Evolutionary conservation across 164 flowering plant genomes (phyloP).

Genomic region (Hamamelis virginiana): DNA sequence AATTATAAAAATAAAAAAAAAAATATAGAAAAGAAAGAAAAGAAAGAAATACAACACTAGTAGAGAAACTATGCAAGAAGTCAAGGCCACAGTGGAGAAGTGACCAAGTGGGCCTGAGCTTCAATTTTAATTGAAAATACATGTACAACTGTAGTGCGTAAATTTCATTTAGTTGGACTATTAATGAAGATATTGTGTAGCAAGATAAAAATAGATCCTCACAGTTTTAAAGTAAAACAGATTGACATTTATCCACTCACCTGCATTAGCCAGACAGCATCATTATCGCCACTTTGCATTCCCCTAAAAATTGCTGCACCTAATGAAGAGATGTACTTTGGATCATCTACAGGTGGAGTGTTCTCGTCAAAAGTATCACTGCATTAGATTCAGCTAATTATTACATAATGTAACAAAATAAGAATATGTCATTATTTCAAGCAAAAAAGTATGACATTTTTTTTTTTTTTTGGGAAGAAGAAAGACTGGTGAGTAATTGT

Average conservation of each 20-base stretch:
- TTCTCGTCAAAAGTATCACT: constrained; percentile 88
- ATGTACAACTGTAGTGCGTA: not conserved
- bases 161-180: not conserved
- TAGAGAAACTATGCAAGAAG: not conserved
- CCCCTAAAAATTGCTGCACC: constrained; percentile 66
- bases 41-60: not conserved
- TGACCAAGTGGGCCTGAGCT: not conserved
- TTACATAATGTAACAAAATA: not conserved
- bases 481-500: too few species aligned
- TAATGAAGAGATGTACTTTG: constrained; percentile 61
- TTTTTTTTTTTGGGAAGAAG: too few species aligned
- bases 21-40: not conserved
- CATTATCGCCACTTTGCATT: constrained; percentile 68
- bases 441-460: too few species aligned
- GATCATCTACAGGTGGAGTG: constrained; percentile 76
- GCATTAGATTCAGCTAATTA: constrained; percentile 16
- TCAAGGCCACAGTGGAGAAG: not conserved
- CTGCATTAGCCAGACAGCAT: constrained; percentile 89
- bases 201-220: not conserved
- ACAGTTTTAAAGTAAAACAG: too few species aligned
- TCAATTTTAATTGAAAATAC: not conserved
- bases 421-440: not conserved
- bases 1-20: too few species aligned
- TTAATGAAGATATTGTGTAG: not conserved
- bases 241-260: constrained; percentile 19